phyloP scores from a whole-genome alignment of 257 asterid genomes.

The Misopates orontium region DNA sequence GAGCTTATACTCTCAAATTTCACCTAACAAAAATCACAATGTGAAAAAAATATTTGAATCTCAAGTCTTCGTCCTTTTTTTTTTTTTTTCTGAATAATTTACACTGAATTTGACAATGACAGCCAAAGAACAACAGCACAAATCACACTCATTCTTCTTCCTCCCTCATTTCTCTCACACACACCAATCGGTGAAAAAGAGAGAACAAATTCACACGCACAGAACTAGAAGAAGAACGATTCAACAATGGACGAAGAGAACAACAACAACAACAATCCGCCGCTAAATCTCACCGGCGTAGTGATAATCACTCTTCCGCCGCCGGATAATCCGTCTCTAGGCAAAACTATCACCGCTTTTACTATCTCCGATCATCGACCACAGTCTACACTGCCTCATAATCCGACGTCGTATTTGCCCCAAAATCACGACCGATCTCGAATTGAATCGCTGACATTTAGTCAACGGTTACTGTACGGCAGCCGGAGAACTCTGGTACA shows the following conservation, averaged over 20 bases:
- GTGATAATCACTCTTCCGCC: conserved; percentile 74
- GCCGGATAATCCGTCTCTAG: conserved; percentile 58
- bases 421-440: conserved; percentile 15
- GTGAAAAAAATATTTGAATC: no score
- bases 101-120: not conserved
- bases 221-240: no score
- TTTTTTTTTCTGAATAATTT: not conserved
- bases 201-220: no score
- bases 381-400: not conserved
- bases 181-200: no score
- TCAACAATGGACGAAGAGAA: conserved; percentile 3
- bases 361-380: conserved; percentile 44
- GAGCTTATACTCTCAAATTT: no score
- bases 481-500: conserved; percentile 35
- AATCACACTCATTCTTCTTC: not conserved
- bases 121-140: not conserved
- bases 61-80: no score
- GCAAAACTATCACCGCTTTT: conserved; percentile 73
- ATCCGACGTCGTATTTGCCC: not conserved
- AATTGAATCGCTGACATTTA: conserved; percentile 23
- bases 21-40: no score
- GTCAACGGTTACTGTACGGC: conserved; percentile 15
- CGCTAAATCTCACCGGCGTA: conserved; percentile 45
- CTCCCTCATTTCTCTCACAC: not conserved
- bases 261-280: not conserved